Conservation (phyloP, 768 basidiomycete species). For the Epithele typhae region DNA sequence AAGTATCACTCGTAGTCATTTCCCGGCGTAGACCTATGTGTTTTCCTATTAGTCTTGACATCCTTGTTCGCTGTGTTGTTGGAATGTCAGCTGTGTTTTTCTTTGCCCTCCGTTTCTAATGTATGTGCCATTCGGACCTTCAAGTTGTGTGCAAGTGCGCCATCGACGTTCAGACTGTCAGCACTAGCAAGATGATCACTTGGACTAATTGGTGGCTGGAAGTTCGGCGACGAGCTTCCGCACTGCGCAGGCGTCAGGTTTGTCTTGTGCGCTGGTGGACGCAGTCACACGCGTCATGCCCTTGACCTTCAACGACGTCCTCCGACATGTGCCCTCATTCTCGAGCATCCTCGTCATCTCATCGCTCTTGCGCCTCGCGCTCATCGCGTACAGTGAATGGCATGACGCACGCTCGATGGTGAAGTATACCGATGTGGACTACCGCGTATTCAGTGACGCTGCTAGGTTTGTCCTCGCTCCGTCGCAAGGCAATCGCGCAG, state of each 20-base stretch:
- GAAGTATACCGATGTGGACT: conserved; percentile 99
- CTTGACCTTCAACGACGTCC: conserved; percentile 9
- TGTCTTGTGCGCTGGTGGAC: too few species aligned
- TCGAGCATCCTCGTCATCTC: conserved; percentile 49
- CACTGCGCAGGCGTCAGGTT: too few species aligned
- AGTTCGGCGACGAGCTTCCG: too few species aligned
- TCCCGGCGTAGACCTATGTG: conserved; percentile 16
- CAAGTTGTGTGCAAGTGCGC: too few species aligned
- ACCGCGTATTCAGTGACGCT: conserved; percentile 93
- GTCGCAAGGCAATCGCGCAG: conserved; percentile 45
- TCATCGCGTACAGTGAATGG: conserved; percentile 87
- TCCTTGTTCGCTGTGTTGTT: conserved; percentile 12
- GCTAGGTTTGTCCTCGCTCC: conserved; percentile 55
- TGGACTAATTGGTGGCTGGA: too few species aligned
- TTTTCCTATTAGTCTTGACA: conserved; percentile 12
- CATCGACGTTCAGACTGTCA: too few species aligned
- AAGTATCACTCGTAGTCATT: conserved; percentile 7
- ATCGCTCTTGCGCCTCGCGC: conserved; percentile 53
- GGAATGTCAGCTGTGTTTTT: conserved; percentile 16
- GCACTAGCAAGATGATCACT: too few species aligned
- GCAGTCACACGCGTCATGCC: conserved; percentile 10
- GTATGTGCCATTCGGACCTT: too few species aligned
- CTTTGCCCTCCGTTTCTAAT: not conserved
- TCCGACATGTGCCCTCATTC: conserved; percentile 36
- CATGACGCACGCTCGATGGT: conserved; percentile 79